These are phyloP conservation scores for Suhomyces xylopsoci DNA, from an alignment of 805 yeast genomes.

Conservation along the genomic window DNA sequence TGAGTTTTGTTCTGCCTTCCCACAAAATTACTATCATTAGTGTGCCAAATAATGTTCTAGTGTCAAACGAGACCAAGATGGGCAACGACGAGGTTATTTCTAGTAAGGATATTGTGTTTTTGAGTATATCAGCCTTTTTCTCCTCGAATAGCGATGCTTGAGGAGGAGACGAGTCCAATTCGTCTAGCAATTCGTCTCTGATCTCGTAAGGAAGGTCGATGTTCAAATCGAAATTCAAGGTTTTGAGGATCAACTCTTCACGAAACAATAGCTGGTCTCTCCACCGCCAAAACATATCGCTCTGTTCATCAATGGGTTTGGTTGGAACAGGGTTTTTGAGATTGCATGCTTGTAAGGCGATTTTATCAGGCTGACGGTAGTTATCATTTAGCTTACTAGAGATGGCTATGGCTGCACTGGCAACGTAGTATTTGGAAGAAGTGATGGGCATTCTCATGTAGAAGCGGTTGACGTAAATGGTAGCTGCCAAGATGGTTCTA, in stretches of 20 bases:
- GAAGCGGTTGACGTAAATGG: constrained; percentile 36
- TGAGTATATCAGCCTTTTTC: constrained; percentile 19
- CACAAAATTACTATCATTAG: constrained; percentile 18
- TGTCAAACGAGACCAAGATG: constrained; percentile 32
- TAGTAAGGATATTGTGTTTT: constrained; percentile 31
- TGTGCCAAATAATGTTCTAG: constrained; percentile 31
- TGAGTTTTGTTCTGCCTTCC: constrained; percentile 21
- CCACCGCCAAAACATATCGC: constrained; percentile 43
- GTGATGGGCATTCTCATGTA: constrained; percentile 43
- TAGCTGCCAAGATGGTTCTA: constrained; percentile 41
- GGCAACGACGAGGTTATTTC: constrained; percentile 41
- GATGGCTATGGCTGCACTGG: constrained; percentile 43
- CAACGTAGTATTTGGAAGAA: constrained; percentile 42
- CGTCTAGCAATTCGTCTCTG: constrained; percentile 20
- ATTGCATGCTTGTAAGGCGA: constrained; percentile 37
- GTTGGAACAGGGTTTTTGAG: constrained; percentile 28
- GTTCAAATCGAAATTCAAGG: constrained; percentile 38
- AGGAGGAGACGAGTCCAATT: background rate
- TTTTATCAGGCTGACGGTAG: constrained; percentile 42
- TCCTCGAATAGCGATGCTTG: constrained; percentile 9
- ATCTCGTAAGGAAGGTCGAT: constrained; percentile 38
- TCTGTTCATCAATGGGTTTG: constrained; percentile 36
- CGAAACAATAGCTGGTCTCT: constrained; percentile 42
- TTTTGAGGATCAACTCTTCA: constrained; percentile 39
- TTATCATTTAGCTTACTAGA: constrained; percentile 42